Conservation (phyloP, 768 basidiomycete genomes). For the Lactarius hatsudake region DNA sequence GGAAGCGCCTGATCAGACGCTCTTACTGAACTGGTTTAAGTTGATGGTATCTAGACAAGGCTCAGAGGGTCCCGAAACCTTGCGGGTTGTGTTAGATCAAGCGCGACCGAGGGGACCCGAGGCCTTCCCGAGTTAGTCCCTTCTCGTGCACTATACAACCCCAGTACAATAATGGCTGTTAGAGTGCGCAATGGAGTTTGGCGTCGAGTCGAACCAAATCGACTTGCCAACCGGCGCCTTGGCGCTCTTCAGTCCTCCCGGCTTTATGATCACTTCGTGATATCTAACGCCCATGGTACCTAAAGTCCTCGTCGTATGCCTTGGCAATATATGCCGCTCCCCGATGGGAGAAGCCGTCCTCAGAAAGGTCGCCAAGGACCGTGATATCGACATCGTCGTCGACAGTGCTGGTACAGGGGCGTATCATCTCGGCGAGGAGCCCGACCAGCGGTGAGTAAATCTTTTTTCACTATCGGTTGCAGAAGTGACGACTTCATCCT, state of each 20-base stretch:
- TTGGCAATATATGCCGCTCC: slow-evolving; percentile 86
- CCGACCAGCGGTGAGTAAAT: slow-evolving; percentile 66
- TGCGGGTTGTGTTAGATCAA: neutral
- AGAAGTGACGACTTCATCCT: neutral
- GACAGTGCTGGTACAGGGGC: slow-evolving; percentile 85
- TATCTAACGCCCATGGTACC: slow-evolving; percentile 28
- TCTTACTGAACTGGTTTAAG: neutral
- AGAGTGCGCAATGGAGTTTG: neutral
- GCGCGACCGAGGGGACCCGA: neutral
- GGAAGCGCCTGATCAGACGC: neutral
- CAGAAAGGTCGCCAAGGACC: slow-evolving; percentile 59
- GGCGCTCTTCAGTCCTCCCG: neutral
- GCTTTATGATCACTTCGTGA: neutral
- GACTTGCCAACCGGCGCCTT: neutral
- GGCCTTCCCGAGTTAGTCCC: too few species aligned
- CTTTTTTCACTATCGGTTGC: neutral
- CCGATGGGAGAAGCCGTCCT: slow-evolving; percentile 93
- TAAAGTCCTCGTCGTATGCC: slow-evolving; percentile 70
- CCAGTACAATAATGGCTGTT: neutral
- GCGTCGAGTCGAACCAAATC: neutral
- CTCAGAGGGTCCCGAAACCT: neutral
- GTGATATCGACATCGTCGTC: slow-evolving; percentile 64
- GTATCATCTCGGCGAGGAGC: slow-evolving; percentile 81
- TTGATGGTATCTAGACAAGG: neutral
- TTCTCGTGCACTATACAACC: neutral